Evolutionary conservation across 352 stramenopile genomes (phyloP).

Genomic region (Phytopythium vexans): DNA sequence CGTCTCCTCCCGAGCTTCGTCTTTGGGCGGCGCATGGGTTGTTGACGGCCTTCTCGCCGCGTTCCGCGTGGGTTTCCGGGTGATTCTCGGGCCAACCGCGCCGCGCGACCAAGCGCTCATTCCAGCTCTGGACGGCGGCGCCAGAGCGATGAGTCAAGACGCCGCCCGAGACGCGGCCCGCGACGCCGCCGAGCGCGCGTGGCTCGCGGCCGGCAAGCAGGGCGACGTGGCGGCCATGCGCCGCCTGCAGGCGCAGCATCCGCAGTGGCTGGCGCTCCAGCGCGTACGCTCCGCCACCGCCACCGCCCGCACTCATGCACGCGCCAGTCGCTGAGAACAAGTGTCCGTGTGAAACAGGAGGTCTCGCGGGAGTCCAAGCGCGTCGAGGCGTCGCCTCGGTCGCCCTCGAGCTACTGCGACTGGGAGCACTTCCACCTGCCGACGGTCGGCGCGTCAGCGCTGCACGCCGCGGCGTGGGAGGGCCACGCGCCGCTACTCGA

Average conservation of each 20-base stretch:
- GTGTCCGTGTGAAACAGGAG: neutral
- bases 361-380: neutral
- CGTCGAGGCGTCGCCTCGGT: constrained; percentile 2
- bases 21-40: no score
- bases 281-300: constrained; percentile 4
- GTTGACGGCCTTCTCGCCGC: no score
- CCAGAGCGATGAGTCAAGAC: no score
- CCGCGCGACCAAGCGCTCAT: no score
- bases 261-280: constrained; percentile 17
- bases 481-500: constrained; percentile 20
- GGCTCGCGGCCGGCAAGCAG: constrained; percentile 10
- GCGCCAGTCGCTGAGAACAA: constrained; percentile 2
- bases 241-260: constrained; percentile 10
- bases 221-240: constrained; percentile 11
- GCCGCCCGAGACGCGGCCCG: neutral
- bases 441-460: constrained; percentile 29
- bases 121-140: no score
- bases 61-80: no score
- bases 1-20: no score
- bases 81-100: no score
- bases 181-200: constrained; percentile 5
- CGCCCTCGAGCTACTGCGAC: constrained; percentile 24
- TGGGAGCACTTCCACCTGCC: constrained; percentile 31
- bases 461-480: constrained; percentile 31
- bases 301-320: no score